These are phyloP conservation scores for Nicotiana knightiana DNA, from an alignment of 257 asterid genomes.

Conservation along the genomic window DNA sequence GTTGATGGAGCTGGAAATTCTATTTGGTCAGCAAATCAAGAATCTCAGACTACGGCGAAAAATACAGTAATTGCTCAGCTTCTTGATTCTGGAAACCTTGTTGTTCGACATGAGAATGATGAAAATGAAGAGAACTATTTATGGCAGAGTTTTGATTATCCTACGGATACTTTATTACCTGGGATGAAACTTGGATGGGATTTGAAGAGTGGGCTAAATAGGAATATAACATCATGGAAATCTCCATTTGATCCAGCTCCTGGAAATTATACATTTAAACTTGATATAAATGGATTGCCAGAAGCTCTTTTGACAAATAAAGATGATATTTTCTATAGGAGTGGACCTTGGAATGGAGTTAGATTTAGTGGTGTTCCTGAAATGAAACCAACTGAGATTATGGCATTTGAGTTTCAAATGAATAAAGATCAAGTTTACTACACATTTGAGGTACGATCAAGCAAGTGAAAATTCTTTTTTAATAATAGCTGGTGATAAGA, in stretches of 20 bases:
- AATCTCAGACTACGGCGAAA: too few species aligned
- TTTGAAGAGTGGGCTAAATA: conserved; percentile 37
- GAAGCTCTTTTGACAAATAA: conserved; percentile 29
- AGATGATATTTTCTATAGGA: conserved; percentile 23
- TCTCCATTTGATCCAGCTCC: conserved; percentile 49
- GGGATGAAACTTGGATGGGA: conserved; percentile 87
- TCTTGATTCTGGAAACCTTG: conserved; percentile 24
- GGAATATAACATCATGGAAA: conserved; percentile 62
- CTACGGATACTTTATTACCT: conserved; percentile 58
- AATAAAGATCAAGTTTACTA: conserved; percentile 27
- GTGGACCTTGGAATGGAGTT: conserved; percentile 86
- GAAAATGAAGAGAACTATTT: conserved; percentile 22
- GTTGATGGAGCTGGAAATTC: background rate
- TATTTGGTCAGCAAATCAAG: conserved; percentile 4
- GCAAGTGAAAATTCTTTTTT: background rate
- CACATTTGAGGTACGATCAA: conserved; percentile 10
- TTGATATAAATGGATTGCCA: conserved; percentile 51
- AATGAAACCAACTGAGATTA: conserved; percentile 29
- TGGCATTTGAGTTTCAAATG: conserved; percentile 30
- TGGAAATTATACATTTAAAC: conserved; percentile 50
- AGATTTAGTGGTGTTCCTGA: conserved; percentile 65
- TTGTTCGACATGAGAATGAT: conserved; percentile 32
- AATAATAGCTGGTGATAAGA: too few species aligned
- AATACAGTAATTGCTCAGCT: conserved; percentile 1
- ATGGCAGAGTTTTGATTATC: conserved; percentile 75